Conservation (phyloP, 306 rosid species). For the Purshia tridentata region DNA sequence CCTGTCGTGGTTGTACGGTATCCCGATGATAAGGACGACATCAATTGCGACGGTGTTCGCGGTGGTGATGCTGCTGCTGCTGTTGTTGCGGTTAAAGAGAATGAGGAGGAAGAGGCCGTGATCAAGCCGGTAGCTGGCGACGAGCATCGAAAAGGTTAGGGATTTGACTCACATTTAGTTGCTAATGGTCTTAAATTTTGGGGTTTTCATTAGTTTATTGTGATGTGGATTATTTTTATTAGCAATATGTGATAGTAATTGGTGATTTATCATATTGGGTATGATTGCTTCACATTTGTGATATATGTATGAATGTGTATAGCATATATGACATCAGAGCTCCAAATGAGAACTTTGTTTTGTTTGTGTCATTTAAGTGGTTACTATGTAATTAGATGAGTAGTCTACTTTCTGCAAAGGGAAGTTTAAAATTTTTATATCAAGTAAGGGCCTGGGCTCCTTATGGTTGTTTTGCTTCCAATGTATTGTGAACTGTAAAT, state of each 20-base stretch:
- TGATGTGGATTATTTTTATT: neutral
- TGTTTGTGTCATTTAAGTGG: too few species aligned
- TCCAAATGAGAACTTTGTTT: neutral
- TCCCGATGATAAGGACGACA: slow-evolving; percentile 72
- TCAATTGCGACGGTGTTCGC: slow-evolving; percentile 8
- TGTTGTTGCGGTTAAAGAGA: slow-evolving; percentile 37
- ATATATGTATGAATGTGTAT: neutral
- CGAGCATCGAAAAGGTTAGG: slow-evolving; percentile 59
- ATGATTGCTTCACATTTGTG: neutral
- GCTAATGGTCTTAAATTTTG: neutral
- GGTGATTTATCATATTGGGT: neutral
- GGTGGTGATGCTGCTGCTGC: slow-evolving; percentile 30
- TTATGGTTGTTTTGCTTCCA: neutral
- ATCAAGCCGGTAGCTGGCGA: slow-evolving; percentile 33
- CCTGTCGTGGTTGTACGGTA: slow-evolving; percentile 93
- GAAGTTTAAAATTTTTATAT: neutral
- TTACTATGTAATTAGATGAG: neutral
- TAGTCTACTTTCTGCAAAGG: neutral
- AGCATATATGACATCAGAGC: neutral
- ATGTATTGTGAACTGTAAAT: neutral
- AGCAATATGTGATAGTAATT: neutral
- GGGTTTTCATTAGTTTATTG: neutral
- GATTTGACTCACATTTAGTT: slow-evolving; percentile 11
- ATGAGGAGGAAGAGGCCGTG: slow-evolving; percentile 44
- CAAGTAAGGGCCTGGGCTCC: neutral